Percentiles rank a stretch among this genome's conserved stretches.
Evolutionary conservation across 129 eudicot genomes (phyloP).

Genomic region (Apium graveolens): DNA sequence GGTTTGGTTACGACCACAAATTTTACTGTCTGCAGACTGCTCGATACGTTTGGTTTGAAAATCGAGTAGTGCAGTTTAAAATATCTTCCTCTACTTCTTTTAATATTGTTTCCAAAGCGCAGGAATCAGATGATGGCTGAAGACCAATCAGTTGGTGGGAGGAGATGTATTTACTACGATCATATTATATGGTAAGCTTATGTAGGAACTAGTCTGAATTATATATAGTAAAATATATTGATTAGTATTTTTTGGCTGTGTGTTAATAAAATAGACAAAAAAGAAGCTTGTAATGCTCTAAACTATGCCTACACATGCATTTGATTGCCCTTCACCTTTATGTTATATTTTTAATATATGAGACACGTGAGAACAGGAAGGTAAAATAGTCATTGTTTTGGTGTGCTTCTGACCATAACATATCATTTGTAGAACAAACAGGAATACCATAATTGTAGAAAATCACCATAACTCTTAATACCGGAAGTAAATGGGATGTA

Average conservation of each 20-base stretch:
- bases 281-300: background rate
- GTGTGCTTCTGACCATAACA: background rate
- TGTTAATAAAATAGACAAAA: background rate
- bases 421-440: too few species aligned
- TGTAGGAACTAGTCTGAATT: constrained; percentile 5
- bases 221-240: background rate
- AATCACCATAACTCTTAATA: background rate
- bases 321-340: background rate
- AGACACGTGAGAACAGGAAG: background rate
- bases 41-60: background rate
- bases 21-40: background rate
- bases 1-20: background rate
- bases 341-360: background rate
- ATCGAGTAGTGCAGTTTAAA: background rate
- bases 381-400: background rate
- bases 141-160: constrained; percentile 91
- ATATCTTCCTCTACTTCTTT: constrained; percentile 12
- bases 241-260: background rate
- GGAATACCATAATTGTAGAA: background rate
- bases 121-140: constrained; percentile 98
- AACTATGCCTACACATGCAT: background rate
- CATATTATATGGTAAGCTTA: constrained; percentile 60
- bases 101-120: constrained; percentile 24
- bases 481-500: background rate
- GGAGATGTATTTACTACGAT: constrained; percentile 82